phyloP scores from a whole-genome alignment of 345 rosid species.

The Syzygium grande region DNA sequence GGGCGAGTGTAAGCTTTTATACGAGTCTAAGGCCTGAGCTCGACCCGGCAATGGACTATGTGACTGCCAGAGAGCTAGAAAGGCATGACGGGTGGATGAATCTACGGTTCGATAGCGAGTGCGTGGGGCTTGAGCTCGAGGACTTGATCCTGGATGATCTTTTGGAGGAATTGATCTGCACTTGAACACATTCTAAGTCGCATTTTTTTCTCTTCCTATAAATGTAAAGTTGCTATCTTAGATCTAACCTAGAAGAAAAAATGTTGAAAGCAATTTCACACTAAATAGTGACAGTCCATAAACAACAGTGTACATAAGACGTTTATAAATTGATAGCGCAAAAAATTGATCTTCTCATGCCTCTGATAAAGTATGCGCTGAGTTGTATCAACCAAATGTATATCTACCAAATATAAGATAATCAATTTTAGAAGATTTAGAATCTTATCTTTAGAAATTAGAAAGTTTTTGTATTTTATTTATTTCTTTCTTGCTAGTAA shows the following conservation, averaged over 20 bases:
- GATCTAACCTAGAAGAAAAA: not conserved
- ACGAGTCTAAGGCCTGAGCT: constrained; percentile 20
- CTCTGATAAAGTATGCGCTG: not conserved
- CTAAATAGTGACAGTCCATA: not conserved
- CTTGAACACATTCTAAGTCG: not conserved
- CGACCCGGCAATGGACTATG: constrained; percentile 34
- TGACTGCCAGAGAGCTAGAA: constrained; percentile 37
- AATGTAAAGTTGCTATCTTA: constrained; percentile 1
- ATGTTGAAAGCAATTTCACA: not conserved
- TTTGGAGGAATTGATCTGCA: constrained; percentile 38
- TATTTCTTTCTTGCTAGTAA: too few relatives aligned
- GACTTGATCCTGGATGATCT: constrained; percentile 63
- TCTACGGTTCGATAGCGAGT: constrained; percentile 62
- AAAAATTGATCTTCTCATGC: not conserved
- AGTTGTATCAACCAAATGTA: too few relatives aligned
- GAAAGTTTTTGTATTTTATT: too few relatives aligned
- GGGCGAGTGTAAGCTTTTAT: constrained; percentile 54
- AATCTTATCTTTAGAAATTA: too few relatives aligned
- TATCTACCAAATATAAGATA: too few relatives aligned
- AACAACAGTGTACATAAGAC: not conserved
- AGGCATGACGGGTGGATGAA: constrained; percentile 73
- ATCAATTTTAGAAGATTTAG: too few relatives aligned
- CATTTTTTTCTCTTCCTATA: not conserved
- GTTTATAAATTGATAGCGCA: not conserved
- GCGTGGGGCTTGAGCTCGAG: constrained; percentile 64